These are phyloP conservation scores for Exophiala aquamarina DNA, from an alignment of 2,329 filamentous ascomycete genomes.

Conservation along the genomic window DNA sequence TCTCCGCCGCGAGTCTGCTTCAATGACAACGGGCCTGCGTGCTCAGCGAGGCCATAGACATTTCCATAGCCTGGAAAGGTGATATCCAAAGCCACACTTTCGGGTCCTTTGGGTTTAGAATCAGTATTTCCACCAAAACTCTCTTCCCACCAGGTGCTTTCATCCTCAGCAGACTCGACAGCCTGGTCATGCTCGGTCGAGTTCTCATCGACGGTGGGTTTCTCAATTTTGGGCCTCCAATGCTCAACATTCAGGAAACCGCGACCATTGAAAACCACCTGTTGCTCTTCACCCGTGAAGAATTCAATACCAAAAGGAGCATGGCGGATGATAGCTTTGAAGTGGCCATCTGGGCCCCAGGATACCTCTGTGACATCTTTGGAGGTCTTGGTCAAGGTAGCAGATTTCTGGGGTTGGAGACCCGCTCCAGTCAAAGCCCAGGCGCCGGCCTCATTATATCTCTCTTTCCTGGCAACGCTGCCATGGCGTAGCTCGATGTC, in stretches of 20 bases:
- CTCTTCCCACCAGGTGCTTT: conserved; percentile 98
- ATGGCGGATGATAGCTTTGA: conserved; percentile 81
- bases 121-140: conserved; percentile 94
- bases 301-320: conserved; percentile 85
- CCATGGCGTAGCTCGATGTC: conserved; percentile 84
- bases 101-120: conserved; percentile 89
- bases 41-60: conserved; percentile 92
- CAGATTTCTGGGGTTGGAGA: conserved; percentile 68
- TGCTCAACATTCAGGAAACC: conserved; percentile 92
- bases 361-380: conserved; percentile 65
- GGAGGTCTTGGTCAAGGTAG: conserved; percentile 61
- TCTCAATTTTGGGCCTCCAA: conserved; percentile 83
- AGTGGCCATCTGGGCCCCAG: conserved; percentile 74
- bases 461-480: conserved; percentile 82
- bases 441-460: conserved; percentile 87
- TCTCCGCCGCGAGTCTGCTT: conserved; percentile 85
- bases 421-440: conserved; percentile 81
- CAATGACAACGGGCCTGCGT: conserved; percentile 82
- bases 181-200: conserved; percentile 40
- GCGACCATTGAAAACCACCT: conserved; percentile 87
- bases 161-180: conserved; percentile 59
- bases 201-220: conserved; percentile 44
- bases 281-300: conserved; percentile 74
- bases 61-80: conserved; percentile 88
- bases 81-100: conserved; percentile 88